These are phyloP conservation scores for Eucalyptus erythrocorys DNA, from an alignment of 345 rosid genomes.

Conservation along the genomic window DNA sequence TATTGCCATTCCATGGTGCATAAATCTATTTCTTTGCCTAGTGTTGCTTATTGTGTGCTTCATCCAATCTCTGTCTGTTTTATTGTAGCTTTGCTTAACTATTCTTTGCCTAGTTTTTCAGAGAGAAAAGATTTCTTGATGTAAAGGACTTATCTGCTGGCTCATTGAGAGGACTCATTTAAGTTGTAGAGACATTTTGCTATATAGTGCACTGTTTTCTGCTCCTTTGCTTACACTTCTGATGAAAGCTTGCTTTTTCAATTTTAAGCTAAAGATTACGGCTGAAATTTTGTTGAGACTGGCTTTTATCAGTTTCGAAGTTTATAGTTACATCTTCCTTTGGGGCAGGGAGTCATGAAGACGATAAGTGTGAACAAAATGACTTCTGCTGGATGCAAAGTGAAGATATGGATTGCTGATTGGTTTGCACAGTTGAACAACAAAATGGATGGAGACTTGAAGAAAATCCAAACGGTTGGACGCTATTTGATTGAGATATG, in stretches of 20 bases:
- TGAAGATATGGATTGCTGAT: conserved; percentile 92
- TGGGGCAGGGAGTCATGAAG: conserved; percentile 76
- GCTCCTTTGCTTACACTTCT: background rate
- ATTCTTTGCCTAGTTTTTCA: background rate
- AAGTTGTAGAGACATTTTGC: background rate
- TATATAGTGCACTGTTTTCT: background rate
- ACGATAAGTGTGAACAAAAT: conserved; percentile 67
- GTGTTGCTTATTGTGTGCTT: background rate
- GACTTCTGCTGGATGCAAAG: conserved; percentile 80
- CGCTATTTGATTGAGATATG: conserved; percentile 71
- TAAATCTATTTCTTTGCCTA: background rate
- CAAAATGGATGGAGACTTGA: conserved; percentile 86
- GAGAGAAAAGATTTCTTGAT: background rate
- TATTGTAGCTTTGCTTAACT: background rate
- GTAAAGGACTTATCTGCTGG: background rate
- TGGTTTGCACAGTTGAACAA: conserved; percentile 96
- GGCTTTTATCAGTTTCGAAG: background rate
- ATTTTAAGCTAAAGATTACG: background rate
- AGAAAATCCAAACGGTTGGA: conserved; percentile 65
- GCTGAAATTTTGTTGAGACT: background rate
- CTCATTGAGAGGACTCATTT: background rate
- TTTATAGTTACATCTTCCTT: background rate
- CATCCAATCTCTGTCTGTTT: background rate
- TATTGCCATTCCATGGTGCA: background rate
- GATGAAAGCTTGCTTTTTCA: background rate